Evolutionary conservation across 306 rosid species (phyloP).

Genomic region (Vigna trinervia): DNA sequence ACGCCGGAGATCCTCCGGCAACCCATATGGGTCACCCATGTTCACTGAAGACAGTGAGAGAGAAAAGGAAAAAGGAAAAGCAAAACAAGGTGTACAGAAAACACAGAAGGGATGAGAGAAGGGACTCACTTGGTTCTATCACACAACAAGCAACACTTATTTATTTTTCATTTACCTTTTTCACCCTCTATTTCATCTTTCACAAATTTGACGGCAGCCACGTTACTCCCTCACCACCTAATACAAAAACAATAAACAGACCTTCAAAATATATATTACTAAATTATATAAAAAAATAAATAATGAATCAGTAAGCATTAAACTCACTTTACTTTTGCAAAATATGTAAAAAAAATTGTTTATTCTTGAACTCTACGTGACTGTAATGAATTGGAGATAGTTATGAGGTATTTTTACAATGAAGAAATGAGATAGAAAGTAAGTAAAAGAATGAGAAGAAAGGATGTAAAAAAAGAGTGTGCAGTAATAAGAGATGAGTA

Average conservation of each 20-base stretch:
- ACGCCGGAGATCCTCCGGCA: constrained; percentile 73
- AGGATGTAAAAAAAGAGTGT: background rate
- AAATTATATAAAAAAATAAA: no score
- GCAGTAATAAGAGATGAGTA: background rate
- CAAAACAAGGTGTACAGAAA: constrained; percentile 3
- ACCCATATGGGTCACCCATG: constrained; percentile 51
- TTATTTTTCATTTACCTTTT: background rate
- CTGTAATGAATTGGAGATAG: no score
- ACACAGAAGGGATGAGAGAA: constrained; percentile 15
- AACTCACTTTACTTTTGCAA: no score
- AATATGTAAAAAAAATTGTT: no score
- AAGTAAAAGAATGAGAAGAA: background rate
- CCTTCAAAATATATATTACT: no score
- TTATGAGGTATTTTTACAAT: no score
- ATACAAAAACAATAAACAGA: no score
- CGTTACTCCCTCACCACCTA: background rate
- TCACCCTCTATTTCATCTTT: background rate
- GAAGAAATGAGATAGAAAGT: no score
- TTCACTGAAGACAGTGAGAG: background rate
- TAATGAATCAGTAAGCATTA: no score
- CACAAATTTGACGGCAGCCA: background rate
- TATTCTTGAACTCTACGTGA: no score
- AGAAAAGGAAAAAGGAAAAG: background rate
- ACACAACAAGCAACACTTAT: background rate
- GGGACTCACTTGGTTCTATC: constrained; percentile 5